Evolutionary conservation across 2,329 filamentous ascomycete genomes (phyloP), one percentile per base, ranked within the genome.

Genomic region (Fusarium torreyae): DNA sequence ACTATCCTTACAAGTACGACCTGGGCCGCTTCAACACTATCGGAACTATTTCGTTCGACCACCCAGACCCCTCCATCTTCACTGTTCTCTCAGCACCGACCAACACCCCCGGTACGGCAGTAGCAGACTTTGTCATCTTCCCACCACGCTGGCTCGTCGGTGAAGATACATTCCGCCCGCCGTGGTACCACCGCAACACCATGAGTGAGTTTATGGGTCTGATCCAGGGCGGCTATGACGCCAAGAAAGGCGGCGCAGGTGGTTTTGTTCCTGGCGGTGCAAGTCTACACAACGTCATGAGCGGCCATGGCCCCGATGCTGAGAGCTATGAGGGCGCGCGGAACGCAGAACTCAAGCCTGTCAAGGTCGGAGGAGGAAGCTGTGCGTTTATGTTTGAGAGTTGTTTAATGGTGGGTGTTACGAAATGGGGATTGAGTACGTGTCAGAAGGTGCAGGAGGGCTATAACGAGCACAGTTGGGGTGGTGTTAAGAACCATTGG

Each of bases 401-500:
- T 68, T 89, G 85, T 57, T 74, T 91, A 56, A 91, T 92, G 88
- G 85, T 92, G 3, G 90, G 90, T 2, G 90, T 93, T 28, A 92
- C 91, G 2, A 87, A 91, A 60, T 93, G 90, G 90, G 91, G 90
- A 3, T 78, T 87, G 64, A 78, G 80, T 68, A 85, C 87, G 66
- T 95, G 85, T 56, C 78, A 81, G 69, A 87, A 87, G 77, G 83
- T 87, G 17, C 86, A 88, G 81, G 84, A 88, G 69, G 87, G 87
- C 58, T 97, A 96, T 75, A 94, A 89, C 76, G 88, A 90, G 59
- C 92, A 97, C 82, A 94, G 92, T 77, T 97, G 94, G 94, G 89
- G 85, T 28, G 86, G 86, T 1, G 81, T 92, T 53, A 87, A 88
- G 78, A 85, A 89, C 43, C 87, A 91, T 75, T 92, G 90, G 84